Base-by-base conservation (phyloP, 176 grass and related monocot species). In the Aegilops tauschii region DNA sequence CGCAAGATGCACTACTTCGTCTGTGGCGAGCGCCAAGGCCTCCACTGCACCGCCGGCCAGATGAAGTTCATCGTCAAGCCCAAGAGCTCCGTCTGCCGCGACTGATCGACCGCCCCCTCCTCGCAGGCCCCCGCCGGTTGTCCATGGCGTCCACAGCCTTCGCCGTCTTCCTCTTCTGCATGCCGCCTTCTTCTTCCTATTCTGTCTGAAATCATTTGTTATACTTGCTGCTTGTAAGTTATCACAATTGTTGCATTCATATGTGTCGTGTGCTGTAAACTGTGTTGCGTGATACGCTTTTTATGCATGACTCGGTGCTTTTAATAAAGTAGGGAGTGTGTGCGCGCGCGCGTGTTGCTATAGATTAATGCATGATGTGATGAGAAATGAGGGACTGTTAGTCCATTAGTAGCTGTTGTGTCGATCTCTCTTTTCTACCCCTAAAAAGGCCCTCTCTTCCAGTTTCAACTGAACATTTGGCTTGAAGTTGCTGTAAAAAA, bases 51-150 rank as follows among this genome's bases (percentile, higher is more conserved):
- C 12, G 9, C 81, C 18, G 97, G 97, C 2, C 79, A 78, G 39
- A 99, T 99, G 97, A 99, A 96, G 92, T 96, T 99, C 88, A 25
- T 87, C 11, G 88, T 94, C 79, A 91, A 92, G 71, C 94, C 97
- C 8, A 98, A 73, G 50, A 82, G 85, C 80, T 54, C 87, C 12
- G 79, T 78, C 30, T 88, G 85, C 77, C 90, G 87, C 39, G 76
- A 87, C 81, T 91, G 81, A 86, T 63, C 42, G 1, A 0, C 29
- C n/a, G 1, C 20, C 7, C 6, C 2, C 18, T 21, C 18, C 6
- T 58, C 54, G 1, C 16, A 54, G 13, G 14, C 50, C 16, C 37
- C 34, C 47, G 13, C 17, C 1, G 14, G 52, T 8, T 0, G 0
- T 56, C 18, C 54, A 54, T 54, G 54, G 6, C 17, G 54, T 58